Percentiles rank a stretch among this genome's conserved stretches.
Evolutionary conservation across 2,329 filamentous ascomycete species (phyloP).

Genomic region (Ciborinia camelliae): DNA sequence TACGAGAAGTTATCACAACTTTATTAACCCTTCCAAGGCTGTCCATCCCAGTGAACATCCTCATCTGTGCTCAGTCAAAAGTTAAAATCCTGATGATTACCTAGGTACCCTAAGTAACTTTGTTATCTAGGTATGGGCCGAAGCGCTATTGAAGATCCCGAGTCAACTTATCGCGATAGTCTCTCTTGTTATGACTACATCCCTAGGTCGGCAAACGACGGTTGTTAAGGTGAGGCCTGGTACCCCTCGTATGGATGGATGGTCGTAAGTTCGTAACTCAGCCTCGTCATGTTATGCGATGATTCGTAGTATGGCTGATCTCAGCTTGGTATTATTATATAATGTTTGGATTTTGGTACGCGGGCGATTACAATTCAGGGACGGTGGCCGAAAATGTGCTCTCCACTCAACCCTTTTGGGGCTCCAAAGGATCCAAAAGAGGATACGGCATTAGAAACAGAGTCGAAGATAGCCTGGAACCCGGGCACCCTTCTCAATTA

Average conservation of each 20-base stretch:
- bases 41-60: too few species aligned
- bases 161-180: too few species aligned
- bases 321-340: conserved; percentile 9
- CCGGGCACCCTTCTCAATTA: too few species aligned
- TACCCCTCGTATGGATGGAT: too few species aligned
- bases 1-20: too few species aligned
- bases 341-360: too few species aligned
- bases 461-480: too few species aligned
- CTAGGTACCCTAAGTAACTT: too few species aligned
- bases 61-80: background rate
- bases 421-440: background rate
- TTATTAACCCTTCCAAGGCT: too few species aligned
- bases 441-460: background rate
- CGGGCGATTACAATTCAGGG: conserved; percentile 1
- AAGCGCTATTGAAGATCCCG: background rate
- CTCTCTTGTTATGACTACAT: background rate
- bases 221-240: too few species aligned
- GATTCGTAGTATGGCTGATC: background rate
- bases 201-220: too few species aligned
- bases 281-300: background rate
- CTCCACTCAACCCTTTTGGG: background rate
- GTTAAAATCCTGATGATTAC: background rate
- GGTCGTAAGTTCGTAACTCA: background rate
- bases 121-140: background rate
- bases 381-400: background rate